These are phyloP conservation scores for Citrullus amarus DNA, from an alignment of 306 rosid species.

Conservation along the genomic window DNA sequence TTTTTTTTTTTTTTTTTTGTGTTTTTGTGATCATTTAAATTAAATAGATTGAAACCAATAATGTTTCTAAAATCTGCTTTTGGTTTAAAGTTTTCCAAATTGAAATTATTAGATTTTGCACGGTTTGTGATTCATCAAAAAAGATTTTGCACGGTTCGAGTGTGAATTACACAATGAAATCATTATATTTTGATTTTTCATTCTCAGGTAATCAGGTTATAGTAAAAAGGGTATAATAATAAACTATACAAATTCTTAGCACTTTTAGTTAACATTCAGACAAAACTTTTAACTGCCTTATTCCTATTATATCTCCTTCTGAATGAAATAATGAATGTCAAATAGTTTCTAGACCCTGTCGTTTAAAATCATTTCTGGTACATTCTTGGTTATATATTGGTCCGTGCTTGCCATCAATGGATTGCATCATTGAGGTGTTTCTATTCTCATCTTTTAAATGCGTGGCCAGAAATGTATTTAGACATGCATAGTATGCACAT, in stretches of 20 bases:
- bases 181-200: not conserved
- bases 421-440: not conserved
- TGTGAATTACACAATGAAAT: not conserved
- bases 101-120: not conserved
- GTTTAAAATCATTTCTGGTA: not conserved
- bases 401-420: not conserved
- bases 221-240: not conserved
- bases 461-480: not conserved
- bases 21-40: not conserved
- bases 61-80: not conserved
- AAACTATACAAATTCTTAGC: not conserved
- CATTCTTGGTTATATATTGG: not conserved
- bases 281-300: not conserved
- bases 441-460: not conserved
- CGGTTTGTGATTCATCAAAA: no score
- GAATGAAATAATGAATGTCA: not conserved
- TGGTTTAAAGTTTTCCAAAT: not conserved
- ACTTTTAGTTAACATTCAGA: not conserved
- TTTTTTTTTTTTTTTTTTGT: not conserved
- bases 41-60: not conserved
- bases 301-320: not conserved
- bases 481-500: not conserved
- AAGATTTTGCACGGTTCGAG: not conserved
- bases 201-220: not conserved
- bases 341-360: not conserved